phyloP scores from a whole-genome alignment of 2,329 filamentous ascomycete genomes.

The Juglanconis sp. region DNA sequence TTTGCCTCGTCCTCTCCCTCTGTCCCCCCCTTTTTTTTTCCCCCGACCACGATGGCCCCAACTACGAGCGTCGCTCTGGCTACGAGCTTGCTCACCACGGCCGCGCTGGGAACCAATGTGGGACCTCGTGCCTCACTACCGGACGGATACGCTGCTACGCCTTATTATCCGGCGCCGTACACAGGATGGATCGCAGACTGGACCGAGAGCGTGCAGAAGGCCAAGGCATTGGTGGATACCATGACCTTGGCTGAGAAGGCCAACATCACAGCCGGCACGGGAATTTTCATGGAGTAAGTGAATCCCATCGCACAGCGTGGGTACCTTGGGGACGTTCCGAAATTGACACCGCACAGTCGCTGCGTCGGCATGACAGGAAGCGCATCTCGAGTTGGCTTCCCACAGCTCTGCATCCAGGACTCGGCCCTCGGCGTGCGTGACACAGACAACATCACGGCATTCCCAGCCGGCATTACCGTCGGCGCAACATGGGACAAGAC shows the following conservation, averaged over 20 bases:
- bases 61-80: not conserved
- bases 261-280: slow-evolving; percentile 70
- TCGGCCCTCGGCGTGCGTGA: slow-evolving; percentile 67
- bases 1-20: slow-evolving; percentile 1
- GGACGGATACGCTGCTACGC: slow-evolving; percentile 41
- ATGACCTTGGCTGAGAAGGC: slow-evolving; percentile 82
- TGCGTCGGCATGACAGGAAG: slow-evolving; percentile 78
- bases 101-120: slow-evolving; percentile 22
- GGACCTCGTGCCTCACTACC: slow-evolving; percentile 28
- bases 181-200: slow-evolving; percentile 70
- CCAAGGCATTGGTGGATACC: slow-evolving; percentile 62
- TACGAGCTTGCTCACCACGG: slow-evolving; percentile 15
- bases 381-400: slow-evolving; percentile 66
- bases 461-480: slow-evolving; percentile 74
- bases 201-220: slow-evolving; percentile 68
- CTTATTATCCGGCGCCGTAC: slow-evolving; percentile 71
- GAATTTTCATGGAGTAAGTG: slow-evolving; percentile 61
- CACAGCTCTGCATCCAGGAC: slow-evolving; percentile 70
- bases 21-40: not conserved
- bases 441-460: slow-evolving; percentile 73
- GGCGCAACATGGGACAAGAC: slow-evolving; percentile 74
- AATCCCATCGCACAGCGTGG: not conserved
- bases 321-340: not conserved
- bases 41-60: slow-evolving; percentile 9
- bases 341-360: slow-evolving; percentile 36